phyloP scores from a whole-genome alignment of 345 rosid genomes.

The Passiflora organensis region DNA sequence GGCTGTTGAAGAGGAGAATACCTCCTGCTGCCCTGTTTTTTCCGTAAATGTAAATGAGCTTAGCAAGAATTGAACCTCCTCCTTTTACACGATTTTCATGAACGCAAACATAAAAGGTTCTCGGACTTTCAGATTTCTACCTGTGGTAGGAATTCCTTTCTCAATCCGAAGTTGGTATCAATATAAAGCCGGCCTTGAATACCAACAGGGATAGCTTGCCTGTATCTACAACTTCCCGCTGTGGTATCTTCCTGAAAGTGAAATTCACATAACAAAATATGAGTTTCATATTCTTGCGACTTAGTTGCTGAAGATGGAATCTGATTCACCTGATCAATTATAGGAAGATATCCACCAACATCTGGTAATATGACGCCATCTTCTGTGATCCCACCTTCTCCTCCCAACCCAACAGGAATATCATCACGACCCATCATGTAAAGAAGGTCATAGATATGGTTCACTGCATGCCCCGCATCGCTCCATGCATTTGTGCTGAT shows the following conservation, averaged over 20 bases:
- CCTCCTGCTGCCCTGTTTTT: constrained; percentile 80
- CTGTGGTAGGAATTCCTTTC: constrained; percentile 85
- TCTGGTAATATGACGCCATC: constrained; percentile 60
- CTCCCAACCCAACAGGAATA: constrained; percentile 78
- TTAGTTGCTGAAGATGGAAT: background rate
- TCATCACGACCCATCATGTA: constrained; percentile 93
- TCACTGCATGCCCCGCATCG: constrained; percentile 85
- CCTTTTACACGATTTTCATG: no score
- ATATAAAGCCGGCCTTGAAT: constrained; percentile 57
- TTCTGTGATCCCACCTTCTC: constrained; percentile 72
- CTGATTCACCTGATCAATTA: constrained; percentile 72
- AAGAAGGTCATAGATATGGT: constrained; percentile 77
- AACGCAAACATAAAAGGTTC: no score
- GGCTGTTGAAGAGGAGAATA: constrained; percentile 71
- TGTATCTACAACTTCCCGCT: constrained; percentile 72
- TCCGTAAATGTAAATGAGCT: no score
- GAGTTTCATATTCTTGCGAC: background rate
- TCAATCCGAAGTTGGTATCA: constrained; percentile 64
- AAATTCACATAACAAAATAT: constrained; percentile 2
- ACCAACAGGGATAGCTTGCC: constrained; percentile 80
- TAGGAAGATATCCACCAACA: constrained; percentile 92
- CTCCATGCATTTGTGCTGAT: constrained; percentile 73
- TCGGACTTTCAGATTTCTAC: background rate
- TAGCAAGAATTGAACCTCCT: no score
- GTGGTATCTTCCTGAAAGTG: constrained; percentile 54